Conservation (phyloP, 148 eudicot species). For the Talinum fruticosum region DNA sequence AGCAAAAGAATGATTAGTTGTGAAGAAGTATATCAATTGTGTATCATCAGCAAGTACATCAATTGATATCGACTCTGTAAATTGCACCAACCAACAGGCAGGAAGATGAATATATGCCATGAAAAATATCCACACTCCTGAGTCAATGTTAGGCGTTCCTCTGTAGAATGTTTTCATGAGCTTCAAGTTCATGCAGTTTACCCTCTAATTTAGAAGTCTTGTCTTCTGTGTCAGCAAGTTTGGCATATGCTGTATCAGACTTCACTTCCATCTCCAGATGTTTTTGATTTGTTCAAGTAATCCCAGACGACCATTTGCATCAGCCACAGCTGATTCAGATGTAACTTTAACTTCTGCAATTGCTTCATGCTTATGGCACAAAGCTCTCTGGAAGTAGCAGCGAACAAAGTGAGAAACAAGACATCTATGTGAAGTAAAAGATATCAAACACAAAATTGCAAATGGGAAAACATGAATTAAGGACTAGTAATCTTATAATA, state of each 20-base stretch:
- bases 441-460: slow-evolving; percentile 7
- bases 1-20: neutral
- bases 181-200: slow-evolving; percentile 66
- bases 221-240: slow-evolving; percentile 66
- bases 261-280: slow-evolving; percentile 55
- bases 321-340: slow-evolving; percentile 45
- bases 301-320: slow-evolving; percentile 54
- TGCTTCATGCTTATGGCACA: slow-evolving; percentile 51
- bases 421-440: neutral
- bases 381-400: slow-evolving; percentile 51
- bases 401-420: no score
- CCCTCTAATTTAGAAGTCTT: slow-evolving; percentile 65
- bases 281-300: slow-evolving; percentile 47
- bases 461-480: neutral
- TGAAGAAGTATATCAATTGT: neutral
- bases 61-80: neutral
- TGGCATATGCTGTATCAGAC: slow-evolving; percentile 50
- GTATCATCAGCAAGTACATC: no score
- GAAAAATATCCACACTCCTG: slow-evolving; percentile 51
- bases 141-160: slow-evolving; percentile 46
- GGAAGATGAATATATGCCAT: neutral
- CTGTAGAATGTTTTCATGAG: slow-evolving; percentile 63
- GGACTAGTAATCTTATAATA: neutral
- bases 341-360: slow-evolving; percentile 45
- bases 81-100: neutral